These are phyloP conservation scores for Emergomyces africanus DNA, from an alignment of 2,329 filamentous ascomycete species.

Conservation along the genomic window DNA sequence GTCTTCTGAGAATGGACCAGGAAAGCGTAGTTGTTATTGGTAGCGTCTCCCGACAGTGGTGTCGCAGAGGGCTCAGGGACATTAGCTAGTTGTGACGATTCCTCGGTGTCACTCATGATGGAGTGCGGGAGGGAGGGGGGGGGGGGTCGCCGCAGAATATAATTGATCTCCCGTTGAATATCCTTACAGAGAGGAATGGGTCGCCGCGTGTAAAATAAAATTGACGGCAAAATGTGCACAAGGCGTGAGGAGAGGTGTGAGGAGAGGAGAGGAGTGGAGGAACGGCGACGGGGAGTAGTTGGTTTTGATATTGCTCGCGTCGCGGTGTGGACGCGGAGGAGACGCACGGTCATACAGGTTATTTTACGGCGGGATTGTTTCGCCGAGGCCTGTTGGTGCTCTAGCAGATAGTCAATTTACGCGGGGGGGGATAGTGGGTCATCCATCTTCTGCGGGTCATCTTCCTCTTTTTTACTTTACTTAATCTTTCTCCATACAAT, in stretches of 20 bases:
- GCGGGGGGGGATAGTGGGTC: background rate
- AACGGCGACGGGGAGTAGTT: background rate
- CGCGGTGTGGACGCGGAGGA: conserved; percentile 2
- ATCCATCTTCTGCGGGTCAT: background rate
- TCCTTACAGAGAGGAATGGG: background rate
- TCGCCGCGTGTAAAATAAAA: background rate
- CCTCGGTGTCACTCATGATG: conserved; percentile 1
- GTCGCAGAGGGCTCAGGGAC: background rate
- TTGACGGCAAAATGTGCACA: background rate
- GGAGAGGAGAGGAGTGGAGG: background rate
- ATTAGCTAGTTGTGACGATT: background rate
- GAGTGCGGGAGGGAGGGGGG: background rate
- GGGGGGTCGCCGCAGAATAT: too few species aligned
- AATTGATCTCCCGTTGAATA: background rate
- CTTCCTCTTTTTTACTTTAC: background rate
- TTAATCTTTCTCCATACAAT: background rate
- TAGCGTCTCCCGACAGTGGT: conserved; percentile 18
- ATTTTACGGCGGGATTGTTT: background rate
- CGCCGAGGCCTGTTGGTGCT: background rate
- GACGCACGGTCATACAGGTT: background rate
- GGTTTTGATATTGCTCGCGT: conserved; percentile 1
- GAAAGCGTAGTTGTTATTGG: conserved; percentile 38
- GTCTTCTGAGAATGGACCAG: conserved; percentile 48
- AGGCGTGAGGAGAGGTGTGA: background rate
- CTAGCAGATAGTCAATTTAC: too few species aligned